Evolutionary conservation across 2,329 filamentous ascomycete genomes (phyloP), one percentile per base, ranked within the genome.

Genomic region (Calonectria pseudoturangicola): DNA sequence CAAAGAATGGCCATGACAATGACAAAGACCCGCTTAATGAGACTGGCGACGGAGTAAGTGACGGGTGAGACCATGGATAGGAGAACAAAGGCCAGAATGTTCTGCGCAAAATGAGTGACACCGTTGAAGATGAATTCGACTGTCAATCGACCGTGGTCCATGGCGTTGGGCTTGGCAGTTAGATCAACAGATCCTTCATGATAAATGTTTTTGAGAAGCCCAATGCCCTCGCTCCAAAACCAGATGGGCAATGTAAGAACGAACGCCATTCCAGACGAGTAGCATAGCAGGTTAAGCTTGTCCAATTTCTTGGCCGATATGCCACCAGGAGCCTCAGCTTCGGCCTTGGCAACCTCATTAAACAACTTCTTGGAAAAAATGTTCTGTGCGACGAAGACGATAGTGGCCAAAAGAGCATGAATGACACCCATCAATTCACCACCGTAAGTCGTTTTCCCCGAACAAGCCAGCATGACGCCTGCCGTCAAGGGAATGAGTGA

Each of bases 351-450:
- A 8, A 95, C 95, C 82, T 98, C 96, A 83, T 98, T 99, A 88
- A 99, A 99, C 12, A 99, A 92, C 76, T 95, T 95, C 85, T 99
- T 99, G 25, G 96, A 98, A 77, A 98, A 98, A 70, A 99, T 99
- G 82, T 99, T 99, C 82, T 99, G 97, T 0, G 95, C 97, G 43
- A 99, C 97, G 81, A 99, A 99, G 76, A 98, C 93, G 69, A 98
- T 87, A 9, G 97, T 95, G n/a, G 95, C 96, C 41, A 95, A 87
- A 45, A 99, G 93, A 4, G 97, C 96, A 80, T 96, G 96, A 13
- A 96, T 80, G 21, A 99, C 93, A n/a, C 97, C 97, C 65, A 97
- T 89, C 74, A 98, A 90, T 81, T 99, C 96, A 36, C 94, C 96
- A 27, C 92, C 93, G 79, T 98, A 96, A 7, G 85, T 85, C 50